Percentiles rank a stretch among this genome's conserved stretches.
Evolutionary conservation across 768 basidiomycete genomes (phyloP).

Genomic region (Tephrocybe rancida): DNA sequence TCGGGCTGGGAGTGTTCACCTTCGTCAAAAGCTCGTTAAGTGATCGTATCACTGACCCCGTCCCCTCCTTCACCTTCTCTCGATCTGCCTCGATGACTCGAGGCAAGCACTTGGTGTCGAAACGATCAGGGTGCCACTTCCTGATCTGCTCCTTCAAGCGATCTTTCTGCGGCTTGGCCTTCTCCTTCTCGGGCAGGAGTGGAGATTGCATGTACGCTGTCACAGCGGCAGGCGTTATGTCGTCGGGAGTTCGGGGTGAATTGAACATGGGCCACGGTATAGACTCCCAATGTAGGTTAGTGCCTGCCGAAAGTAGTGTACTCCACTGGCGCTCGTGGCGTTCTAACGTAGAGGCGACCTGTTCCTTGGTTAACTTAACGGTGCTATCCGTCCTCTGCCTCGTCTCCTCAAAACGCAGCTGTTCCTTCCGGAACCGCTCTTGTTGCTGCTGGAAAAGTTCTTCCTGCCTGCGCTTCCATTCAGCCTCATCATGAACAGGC

Average conservation of each 20-base stretch:
- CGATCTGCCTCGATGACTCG: slow-evolving; percentile 66
- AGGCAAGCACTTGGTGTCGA: slow-evolving; percentile 67
- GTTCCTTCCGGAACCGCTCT: slow-evolving; percentile 69
- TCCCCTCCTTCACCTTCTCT: slow-evolving; percentile 72
- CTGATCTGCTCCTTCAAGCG: slow-evolving; percentile 75
- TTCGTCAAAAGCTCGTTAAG: slow-evolving; percentile 71
- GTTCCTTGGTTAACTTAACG: slow-evolving; percentile 57
- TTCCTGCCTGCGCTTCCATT: slow-evolving; percentile 65
- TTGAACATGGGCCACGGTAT: slow-evolving; percentile 79
- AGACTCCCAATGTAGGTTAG: slow-evolving; percentile 56
- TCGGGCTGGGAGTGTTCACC: slow-evolving; percentile 39
- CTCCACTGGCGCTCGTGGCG: slow-evolving; percentile 67
- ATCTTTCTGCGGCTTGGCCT: slow-evolving; percentile 60
- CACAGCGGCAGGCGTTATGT: slow-evolving; percentile 58
- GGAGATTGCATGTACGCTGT: slow-evolving; percentile 64
- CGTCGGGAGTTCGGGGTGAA: slow-evolving; percentile 57
- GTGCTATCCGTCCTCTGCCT: slow-evolving; percentile 49
- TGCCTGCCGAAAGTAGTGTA: slow-evolving; percentile 37
- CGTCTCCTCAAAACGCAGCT: slow-evolving; percentile 63
- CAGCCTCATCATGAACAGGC: slow-evolving; percentile 40
- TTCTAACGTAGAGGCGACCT: slow-evolving; percentile 56
- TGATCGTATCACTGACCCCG: slow-evolving; percentile 68
- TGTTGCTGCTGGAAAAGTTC: slow-evolving; percentile 67
- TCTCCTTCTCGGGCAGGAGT: slow-evolving; percentile 53
- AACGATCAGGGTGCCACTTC: slow-evolving; percentile 84